Evolutionary conservation across 2,329 filamentous ascomycete genomes (phyloP).

Genomic region (Lachnellula cervina): DNA sequence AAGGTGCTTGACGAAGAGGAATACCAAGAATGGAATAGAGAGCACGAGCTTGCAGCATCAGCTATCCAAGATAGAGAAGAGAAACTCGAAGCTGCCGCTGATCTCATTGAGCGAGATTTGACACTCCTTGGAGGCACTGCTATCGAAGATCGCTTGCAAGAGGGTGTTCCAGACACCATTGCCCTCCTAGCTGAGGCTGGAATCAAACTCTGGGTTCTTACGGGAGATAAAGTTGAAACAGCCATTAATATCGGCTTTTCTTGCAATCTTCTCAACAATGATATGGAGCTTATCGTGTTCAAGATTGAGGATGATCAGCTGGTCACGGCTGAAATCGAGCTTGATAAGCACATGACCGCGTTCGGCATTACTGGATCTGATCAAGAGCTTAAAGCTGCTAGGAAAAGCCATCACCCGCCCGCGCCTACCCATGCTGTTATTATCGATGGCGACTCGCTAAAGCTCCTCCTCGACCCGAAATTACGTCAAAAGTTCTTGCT

Average conservation of each 20-base stretch:
- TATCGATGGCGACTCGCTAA: slow-evolving; percentile 90
- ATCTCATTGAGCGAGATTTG: slow-evolving; percentile 85
- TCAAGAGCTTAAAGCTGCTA: slow-evolving; percentile 74
- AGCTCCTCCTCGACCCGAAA: slow-evolving; percentile 75
- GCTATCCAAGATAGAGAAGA: slow-evolving; percentile 84
- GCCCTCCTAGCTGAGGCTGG: slow-evolving; percentile 84
- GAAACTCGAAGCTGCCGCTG: slow-evolving; percentile 84
- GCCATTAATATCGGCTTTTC: slow-evolving; percentile 99
- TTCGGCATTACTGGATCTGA: slow-evolving; percentile 83
- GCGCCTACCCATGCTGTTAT: slow-evolving; percentile 85
- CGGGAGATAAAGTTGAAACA: slow-evolving; percentile 97
- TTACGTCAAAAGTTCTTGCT: slow-evolving; percentile 90
- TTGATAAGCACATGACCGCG: slow-evolving; percentile 65
- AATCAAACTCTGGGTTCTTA: slow-evolving; percentile 98
- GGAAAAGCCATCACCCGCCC: slow-evolving; percentile 79
- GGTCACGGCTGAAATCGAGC: slow-evolving; percentile 58
- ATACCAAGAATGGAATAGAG: slow-evolving; percentile 77
- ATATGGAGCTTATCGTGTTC: slow-evolving; percentile 93
- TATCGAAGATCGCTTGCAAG: slow-evolving; percentile 94
- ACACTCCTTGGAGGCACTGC: slow-evolving; percentile 88
- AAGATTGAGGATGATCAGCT: slow-evolving; percentile 73
- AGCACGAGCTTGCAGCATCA: slow-evolving; percentile 82
- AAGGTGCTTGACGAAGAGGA: slow-evolving; percentile 74
- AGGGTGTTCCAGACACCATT: slow-evolving; percentile 95
- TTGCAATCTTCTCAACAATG: slow-evolving; percentile 93